Conservation (phyloP, 352 stramenopile genomes). For the Phytopythium oedochilum region DNA sequence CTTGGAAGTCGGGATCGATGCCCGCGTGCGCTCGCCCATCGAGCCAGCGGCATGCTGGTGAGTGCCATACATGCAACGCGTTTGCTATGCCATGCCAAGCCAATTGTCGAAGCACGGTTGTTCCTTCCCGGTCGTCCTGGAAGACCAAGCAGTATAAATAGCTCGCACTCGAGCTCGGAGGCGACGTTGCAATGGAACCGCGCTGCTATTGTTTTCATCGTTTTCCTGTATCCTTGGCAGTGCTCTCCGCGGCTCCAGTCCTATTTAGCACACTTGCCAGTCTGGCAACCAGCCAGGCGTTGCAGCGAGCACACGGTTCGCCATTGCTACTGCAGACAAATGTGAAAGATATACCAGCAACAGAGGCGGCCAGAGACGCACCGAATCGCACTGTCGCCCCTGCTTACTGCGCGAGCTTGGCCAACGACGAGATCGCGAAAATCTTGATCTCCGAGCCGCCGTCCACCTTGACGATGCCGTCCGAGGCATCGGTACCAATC, state of each 20-base stretch:
- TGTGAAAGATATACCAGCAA: not conserved
- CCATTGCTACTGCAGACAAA: not conserved
- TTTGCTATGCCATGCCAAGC: not conserved
- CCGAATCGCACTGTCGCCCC: too few species aligned
- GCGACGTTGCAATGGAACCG: not conserved
- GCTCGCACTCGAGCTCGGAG: not conserved
- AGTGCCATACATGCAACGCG: slow-evolving; percentile 1
- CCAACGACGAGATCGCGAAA: slow-evolving; percentile 75
- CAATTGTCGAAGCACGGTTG: not conserved
- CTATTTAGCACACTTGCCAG: not conserved
- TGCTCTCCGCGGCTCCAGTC: not conserved
- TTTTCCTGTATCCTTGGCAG: slow-evolving; percentile 1
- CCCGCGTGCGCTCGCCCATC: not conserved
- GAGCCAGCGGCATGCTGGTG: not conserved
- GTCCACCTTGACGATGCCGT: slow-evolving; percentile 89
- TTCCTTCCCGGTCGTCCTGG: too few species aligned
- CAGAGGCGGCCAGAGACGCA: not conserved
- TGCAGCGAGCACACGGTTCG: not conserved
- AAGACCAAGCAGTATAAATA: slow-evolving; percentile 4
- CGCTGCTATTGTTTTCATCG: not conserved
- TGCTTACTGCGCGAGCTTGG: slow-evolving; percentile 80
- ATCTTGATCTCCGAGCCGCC: slow-evolving; percentile 89
- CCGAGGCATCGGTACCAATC: slow-evolving; percentile 82
- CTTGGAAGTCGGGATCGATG: not conserved
- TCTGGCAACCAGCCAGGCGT: not conserved